Percentiles rank a stretch among this genome's conserved stretches.
phyloP scores from a whole-genome alignment of 2,329 filamentous ascomycete species.

The Ceratocystis cacaofunesta region DNA sequence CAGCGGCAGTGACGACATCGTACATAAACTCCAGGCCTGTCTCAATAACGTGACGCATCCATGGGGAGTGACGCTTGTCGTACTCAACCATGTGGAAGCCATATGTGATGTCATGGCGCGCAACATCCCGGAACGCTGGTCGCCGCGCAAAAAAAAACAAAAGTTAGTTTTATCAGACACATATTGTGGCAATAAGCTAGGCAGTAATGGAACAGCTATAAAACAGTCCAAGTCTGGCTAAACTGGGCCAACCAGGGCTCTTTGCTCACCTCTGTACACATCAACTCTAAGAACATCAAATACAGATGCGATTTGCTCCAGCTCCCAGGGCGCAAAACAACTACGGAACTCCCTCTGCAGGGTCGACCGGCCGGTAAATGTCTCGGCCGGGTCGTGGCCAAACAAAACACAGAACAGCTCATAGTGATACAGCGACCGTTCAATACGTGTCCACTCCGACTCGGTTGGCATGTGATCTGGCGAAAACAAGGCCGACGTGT shows the following conservation, averaged over 20 bases:
- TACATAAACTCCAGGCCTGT: slow-evolving; percentile 12
- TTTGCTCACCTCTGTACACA: slow-evolving; percentile 9
- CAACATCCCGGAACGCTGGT: slow-evolving; percentile 16
- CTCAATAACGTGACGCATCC: slow-evolving; percentile 14
- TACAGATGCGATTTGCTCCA: slow-evolving; percentile 16
- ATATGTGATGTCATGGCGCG: slow-evolving; percentile 16
- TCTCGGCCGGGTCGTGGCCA: slow-evolving; percentile 7
- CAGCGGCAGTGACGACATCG: slow-evolving; percentile 4
- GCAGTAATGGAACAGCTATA: not conserved
- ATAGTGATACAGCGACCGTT: slow-evolving; percentile 12
- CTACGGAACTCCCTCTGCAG: slow-evolving; percentile 7
- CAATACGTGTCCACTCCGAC: slow-evolving; percentile 8
- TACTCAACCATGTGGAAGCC: slow-evolving; percentile 13
- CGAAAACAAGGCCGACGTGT: slow-evolving; percentile 7
- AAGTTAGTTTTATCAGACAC: slow-evolving; percentile 3
- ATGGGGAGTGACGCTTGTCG: slow-evolving; percentile 10
- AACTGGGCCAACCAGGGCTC: not conserved
- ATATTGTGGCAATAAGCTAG: not conserved
- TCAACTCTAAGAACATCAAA: slow-evolving; percentile 8
- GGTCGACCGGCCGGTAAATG: not conserved
- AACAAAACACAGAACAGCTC: slow-evolving; percentile 14
- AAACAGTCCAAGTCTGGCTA: not conserved
- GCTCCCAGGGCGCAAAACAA: slow-evolving; percentile 9
- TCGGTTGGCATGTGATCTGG: not conserved
- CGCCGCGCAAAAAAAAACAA: not conserved